Evolutionary conservation across 805 yeast genomes (phyloP).

Genomic region (Wickerhamiella kazuoi): DNA sequence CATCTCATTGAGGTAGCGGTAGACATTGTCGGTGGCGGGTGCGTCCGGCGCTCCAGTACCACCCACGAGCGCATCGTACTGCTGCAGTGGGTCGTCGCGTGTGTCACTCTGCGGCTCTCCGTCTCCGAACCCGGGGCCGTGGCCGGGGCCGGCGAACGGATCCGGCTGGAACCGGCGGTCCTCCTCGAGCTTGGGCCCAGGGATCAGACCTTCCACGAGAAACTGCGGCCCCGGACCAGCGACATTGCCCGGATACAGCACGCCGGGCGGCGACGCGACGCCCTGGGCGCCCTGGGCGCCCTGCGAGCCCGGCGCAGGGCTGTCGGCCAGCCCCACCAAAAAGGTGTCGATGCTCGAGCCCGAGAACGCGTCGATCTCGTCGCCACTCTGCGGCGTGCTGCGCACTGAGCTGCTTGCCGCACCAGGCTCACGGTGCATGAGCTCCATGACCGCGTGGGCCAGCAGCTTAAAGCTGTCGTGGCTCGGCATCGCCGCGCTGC

Average conservation of each 20-base stretch:
- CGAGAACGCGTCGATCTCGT: background rate
- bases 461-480: conserved; percentile 6
- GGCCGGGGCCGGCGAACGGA: too few species aligned
- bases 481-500: conserved; percentile 9
- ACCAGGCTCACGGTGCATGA: conserved; percentile 2
- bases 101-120: too few species aligned
- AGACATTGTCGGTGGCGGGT: conserved; percentile 1
- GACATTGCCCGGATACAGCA: background rate
- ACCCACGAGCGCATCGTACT: background rate
- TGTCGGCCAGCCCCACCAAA: background rate
- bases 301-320: too few species aligned
- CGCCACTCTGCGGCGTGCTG: background rate
- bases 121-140: too few species aligned
- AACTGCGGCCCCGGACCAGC: background rate
- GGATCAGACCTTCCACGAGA: background rate
- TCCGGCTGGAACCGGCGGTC: too few species aligned
- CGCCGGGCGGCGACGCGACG: too few species aligned
- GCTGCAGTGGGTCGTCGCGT: background rate
- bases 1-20: conserved; percentile 8
- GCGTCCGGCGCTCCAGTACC: too few species aligned
- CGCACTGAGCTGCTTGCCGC: background rate
- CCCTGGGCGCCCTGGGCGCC: too few species aligned
- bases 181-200: background rate
- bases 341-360: background rate
- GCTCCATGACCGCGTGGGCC: conserved; percentile 6